Evolutionary conservation across 148 eudicot genomes (phyloP), one percentile per base, ranked within the genome.

Genomic region (Camellia sinensis): DNA sequence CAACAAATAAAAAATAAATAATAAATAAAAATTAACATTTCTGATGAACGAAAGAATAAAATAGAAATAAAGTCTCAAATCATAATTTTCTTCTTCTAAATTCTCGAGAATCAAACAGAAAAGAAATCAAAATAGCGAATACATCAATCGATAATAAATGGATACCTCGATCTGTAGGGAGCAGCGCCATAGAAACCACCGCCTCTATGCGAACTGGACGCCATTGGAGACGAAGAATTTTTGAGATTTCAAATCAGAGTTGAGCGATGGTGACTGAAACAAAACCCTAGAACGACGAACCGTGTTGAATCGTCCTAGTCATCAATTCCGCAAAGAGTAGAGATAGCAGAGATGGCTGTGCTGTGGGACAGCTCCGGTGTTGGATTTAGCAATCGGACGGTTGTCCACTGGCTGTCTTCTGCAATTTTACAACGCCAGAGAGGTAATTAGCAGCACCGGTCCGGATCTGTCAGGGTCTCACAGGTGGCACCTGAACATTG

Each of bases 141-240:
- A 6, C 48, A 7, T 62, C 13, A 22, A 29, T 61, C 0, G 53
- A 2, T 43, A 2, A n/a, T 13, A 22, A 2, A 62, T 5, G 48
- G 53, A 17, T 81, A 92, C 97, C 93, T 90, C 9, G 92, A 90
- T 89, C 97, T 75, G 80, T 84, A 90, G 0, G 92, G 92, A 68
- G 80, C 88, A 62, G 91, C 87, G 65, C 89, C 89, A n/a, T 78
- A 83, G 57, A 64, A 83, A 41, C 63, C 77, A 19, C 80, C 81
- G 71, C 86, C 79, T 74, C 81, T 73, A 68, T 73, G 18, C 2
- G 86, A 84, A 67, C 79, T 80, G 77, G 83, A 77, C 21, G 87
- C 87, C 89, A 87, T 87, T 46, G 76, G 76, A 46, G 45, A 44
- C 48, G 54, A 57, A 54, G 29, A 17, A 59, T 64, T 40, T 46